Base-by-base conservation (phyloP, 345 rosid species). In the Mangifera indica region DNA sequence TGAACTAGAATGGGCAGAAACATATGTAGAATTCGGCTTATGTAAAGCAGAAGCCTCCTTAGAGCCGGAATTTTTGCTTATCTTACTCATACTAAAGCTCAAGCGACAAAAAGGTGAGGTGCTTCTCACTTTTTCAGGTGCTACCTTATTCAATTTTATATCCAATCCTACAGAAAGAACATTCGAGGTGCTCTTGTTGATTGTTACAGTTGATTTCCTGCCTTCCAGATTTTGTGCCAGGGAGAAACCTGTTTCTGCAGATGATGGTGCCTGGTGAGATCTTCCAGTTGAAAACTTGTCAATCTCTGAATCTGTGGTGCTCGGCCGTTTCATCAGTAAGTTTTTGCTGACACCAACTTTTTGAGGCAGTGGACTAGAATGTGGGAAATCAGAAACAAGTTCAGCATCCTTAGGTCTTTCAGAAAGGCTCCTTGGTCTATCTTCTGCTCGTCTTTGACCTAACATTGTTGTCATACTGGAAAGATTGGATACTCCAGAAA, bases 101-200 rank as follows among this genome's bases (percentile, higher is more conserved):
- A 86, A 81, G 34, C 92, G 83, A 68, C 84, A 89, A 72, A 91
- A 89, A 64, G 98, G 97, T 10, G 96, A 87, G 37, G 87, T 79
- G 82, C 93, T 89, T 81, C 92, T 86, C 67, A 60, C 78, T 73
- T 84, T 92, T 70, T 90, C 94, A 58, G 82, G 42, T 70, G 74
- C 73, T 61, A 32, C 81, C 72, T 80, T 83, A 66, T 69, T 72
- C 7, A 45, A 68, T 67, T 84, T 83, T 46, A 59, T 63, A 49
- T 79, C 84, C 45, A 69, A 77, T 76, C 70, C 82, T 80, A 66
- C 77, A 20, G 60, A 62, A 74, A 80, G 73, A 74, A 68, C 83
- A 67, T 45, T 74, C 25, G 32, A 68, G 63, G 67, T 20, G n/a
- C 24, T 66, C 48, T 63, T 57, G 42, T 71, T 60, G 53, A 66